Evolutionary conservation across 352 stramenopile genomes (phyloP).

Genomic region (Pythium volutum): DNA sequence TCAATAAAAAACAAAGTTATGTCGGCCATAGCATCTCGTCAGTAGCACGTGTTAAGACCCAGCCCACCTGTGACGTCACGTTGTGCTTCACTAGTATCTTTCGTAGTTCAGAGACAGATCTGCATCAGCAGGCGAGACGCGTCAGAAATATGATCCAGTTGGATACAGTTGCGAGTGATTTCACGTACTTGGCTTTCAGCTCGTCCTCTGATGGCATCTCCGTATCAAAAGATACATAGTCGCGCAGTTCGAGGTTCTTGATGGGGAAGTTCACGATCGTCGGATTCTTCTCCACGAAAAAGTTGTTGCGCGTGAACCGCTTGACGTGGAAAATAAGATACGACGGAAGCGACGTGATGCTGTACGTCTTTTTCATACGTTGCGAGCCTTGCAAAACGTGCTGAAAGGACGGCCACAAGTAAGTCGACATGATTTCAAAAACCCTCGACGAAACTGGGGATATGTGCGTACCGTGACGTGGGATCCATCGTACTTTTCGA

Average conservation of each 20-base stretch:
- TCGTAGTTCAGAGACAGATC: constrained; percentile 13
- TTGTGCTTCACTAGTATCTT: constrained; percentile 15
- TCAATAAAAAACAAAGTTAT: not conserved
- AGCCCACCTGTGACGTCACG: constrained; percentile 11
- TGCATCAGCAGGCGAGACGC: not conserved
- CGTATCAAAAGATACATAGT: constrained; percentile 76
- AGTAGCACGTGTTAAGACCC: not conserved
- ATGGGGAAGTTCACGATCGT: constrained; percentile 99
- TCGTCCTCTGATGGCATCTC: constrained; percentile 50
- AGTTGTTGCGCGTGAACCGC: constrained; percentile 98
- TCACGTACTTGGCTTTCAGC: constrained; percentile 36
- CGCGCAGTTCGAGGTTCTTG: constrained; percentile 97
- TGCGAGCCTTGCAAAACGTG: constrained; percentile 78
- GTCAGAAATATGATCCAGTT: not conserved
- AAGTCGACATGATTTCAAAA: not conserved
- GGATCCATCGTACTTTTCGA: constrained; percentile 97
- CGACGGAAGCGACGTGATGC: constrained; percentile 87
- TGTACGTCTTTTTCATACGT: constrained; percentile 91
- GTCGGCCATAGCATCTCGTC: not conserved
- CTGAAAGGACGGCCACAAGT: constrained; percentile 27
- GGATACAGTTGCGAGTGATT: not conserved
- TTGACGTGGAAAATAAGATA: constrained; percentile 98
- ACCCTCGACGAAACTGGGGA: not conserved
- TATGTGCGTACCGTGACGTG: constrained; percentile 57
- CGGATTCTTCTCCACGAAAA: constrained; percentile 99